These are phyloP conservation scores for Dryadomyces quercus-mongolicae DNA, from an alignment of 2,329 filamentous ascomycete genomes.

Conservation along the genomic window DNA sequence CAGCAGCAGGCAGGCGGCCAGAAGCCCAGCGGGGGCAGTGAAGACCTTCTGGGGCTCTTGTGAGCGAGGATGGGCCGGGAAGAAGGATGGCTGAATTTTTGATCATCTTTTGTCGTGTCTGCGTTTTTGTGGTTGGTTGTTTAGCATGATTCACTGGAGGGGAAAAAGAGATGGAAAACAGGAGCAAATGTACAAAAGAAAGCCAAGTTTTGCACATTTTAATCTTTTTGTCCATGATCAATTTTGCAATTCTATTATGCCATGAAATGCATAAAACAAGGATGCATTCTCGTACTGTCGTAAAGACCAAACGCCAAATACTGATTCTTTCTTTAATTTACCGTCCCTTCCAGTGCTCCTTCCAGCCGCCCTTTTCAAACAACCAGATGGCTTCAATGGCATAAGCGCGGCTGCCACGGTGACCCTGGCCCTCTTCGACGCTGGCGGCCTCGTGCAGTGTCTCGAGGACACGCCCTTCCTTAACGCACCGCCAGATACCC, in stretches of 20 bases:
- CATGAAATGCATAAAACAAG: background rate
- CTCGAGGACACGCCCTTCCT: conserved; percentile 65
- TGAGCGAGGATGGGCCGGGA: conserved; percentile 17
- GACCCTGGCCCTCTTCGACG: conserved; percentile 49
- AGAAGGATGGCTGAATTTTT: background rate
- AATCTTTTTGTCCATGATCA: background rate
- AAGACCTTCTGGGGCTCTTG: conserved; percentile 50
- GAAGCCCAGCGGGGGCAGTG: conserved; percentile 39
- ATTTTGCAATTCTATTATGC: background rate
- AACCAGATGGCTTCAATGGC: conserved; percentile 86
- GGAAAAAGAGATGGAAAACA: background rate
- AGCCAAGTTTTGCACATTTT: background rate
- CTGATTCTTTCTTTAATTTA: background rate
- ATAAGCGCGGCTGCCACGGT: conserved; percentile 72
- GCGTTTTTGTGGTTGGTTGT: background rate
- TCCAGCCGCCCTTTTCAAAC: conserved; percentile 62
- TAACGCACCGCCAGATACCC: conserved; percentile 72
- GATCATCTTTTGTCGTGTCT: background rate
- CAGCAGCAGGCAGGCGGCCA: conserved; percentile 42
- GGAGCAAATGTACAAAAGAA: background rate
- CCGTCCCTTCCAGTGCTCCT: conserved; percentile 42
- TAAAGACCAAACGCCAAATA: background rate
- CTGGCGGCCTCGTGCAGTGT: conserved; percentile 65
- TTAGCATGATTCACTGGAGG: background rate
- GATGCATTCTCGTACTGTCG: background rate